Conservation (phyloP, 768 basidiomycete genomes). For the Suillus ampliporus region DNA sequence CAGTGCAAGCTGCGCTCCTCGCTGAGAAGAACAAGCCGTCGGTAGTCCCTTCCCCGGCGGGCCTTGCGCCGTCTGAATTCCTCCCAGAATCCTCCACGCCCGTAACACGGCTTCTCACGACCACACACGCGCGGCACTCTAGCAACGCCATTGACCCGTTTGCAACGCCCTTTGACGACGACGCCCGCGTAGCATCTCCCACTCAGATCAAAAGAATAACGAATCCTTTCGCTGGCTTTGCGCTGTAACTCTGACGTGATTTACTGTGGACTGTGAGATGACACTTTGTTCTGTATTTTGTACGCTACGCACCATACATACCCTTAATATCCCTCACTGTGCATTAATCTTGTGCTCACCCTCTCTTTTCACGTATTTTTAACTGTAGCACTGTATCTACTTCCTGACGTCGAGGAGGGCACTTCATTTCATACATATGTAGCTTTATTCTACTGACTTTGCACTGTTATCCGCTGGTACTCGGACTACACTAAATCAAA, state of each 20-base stretch:
- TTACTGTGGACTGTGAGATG: background rate
- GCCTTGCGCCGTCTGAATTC: constrained; percentile 16
- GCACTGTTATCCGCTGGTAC: constrained; percentile 11
- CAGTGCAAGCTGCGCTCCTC: constrained; percentile 23
- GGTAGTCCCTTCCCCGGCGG: background rate
- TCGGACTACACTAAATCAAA: constrained; percentile 14
- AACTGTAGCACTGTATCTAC: constrained; percentile 14
- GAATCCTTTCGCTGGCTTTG: constrained; percentile 55
- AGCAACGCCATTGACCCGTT: constrained; percentile 55
- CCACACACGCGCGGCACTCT: constrained; percentile 48
- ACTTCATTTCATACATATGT: constrained; percentile 31
- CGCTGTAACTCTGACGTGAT: constrained; percentile 29
- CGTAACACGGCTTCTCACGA: constrained; percentile 51
- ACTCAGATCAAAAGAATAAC: constrained; percentile 50
- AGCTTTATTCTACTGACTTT: constrained; percentile 17
- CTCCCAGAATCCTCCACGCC: constrained; percentile 37
- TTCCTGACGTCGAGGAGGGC: background rate
- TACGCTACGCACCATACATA: background rate
- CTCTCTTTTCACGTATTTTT: constrained; percentile 13
- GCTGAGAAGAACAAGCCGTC: background rate
- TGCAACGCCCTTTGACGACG: constrained; percentile 82
- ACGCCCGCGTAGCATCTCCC: constrained; percentile 45
- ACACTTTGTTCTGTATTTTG: constrained; percentile 21
- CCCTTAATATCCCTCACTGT: constrained; percentile 18
- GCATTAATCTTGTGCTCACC: background rate